A percentile compares a stretch with the other conserved stretches of the same genome.
Evolutionary conservation across 371 early-diverging fungal genomes (phyloP).

Genomic region (Rhizopus sp.): DNA sequence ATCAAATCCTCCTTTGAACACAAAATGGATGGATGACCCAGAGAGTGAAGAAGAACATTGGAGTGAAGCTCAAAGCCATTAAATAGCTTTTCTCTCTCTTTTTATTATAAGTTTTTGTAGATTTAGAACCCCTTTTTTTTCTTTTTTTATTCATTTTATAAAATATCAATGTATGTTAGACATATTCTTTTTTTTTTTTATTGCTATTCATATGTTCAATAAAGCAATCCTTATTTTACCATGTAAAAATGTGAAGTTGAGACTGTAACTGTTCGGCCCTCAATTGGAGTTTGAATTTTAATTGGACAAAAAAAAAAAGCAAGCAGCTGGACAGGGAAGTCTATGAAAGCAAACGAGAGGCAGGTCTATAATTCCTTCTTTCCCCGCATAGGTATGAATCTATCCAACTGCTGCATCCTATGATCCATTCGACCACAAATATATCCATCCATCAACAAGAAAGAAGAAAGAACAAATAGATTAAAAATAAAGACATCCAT

Average conservation of each 20-base stretch:
- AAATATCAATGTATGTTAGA: slow-evolving; percentile 12
- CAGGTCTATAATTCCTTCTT: slow-evolving; percentile 32
- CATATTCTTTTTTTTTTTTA: neutral
- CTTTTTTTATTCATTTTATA: neutral
- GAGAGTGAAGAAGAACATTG: slow-evolving; percentile 28
- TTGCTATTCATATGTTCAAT: neutral
- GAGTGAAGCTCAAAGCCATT: slow-evolving; percentile 9
- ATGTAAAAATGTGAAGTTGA: too few species aligned
- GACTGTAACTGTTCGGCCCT: too few species aligned
- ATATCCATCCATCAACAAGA: neutral
- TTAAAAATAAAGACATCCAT: neutral
- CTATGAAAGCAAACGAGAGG: slow-evolving; percentile 23
- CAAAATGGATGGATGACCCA: slow-evolving; percentile 45
- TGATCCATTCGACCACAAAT: too few species aligned
- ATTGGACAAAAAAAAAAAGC: too few species aligned
- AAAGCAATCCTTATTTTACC: neutral
- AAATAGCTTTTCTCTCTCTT: neutral
- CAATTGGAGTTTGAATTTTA: too few species aligned
- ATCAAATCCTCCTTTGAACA: slow-evolving; percentile 3
- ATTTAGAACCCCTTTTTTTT: neutral
- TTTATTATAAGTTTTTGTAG: neutral
- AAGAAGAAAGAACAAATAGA: too few species aligned
- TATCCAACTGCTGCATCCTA: neutral
- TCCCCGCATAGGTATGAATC: slow-evolving; percentile 44
- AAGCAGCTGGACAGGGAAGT: neutral